Evolutionary conservation across 2,329 filamentous ascomycete species (phyloP), one percentile per base, ranked within the genome.

Genomic region (Colletotrichum gigasporum): DNA sequence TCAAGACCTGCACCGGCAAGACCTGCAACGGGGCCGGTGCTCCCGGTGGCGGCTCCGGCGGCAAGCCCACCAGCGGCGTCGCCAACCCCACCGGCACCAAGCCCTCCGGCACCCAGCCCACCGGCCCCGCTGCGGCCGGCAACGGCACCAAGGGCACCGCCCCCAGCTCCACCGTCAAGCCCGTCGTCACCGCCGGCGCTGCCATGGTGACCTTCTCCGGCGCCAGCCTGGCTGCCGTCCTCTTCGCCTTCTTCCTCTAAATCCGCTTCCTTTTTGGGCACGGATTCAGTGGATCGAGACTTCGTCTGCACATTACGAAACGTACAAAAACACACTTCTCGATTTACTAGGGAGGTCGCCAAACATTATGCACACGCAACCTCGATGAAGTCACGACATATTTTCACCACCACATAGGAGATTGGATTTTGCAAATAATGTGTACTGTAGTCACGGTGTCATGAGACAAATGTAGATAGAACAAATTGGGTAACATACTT

Each of bases 171-270:
- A 41, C 58, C 32, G 30, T 10, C 26, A 51, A 51, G 45, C 47
- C 47, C 10, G 63, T 65, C 22, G 59, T 57, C 30, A 65, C 63
- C 2, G 63, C 51, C 14, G 63, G 63, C 6, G 58, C 63, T 14
- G 58, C 58, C 1, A 14, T 57, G 14, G 45, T 59, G 55, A 64
- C 51, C 63, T 34, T 65, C 39, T 65, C 63, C 7, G 59, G 44
- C 26, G 63, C 63, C 7, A 59, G 37, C 3, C 11, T 63, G 28
- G 35, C 42, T 12, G 45, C 39, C n/a, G 63, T 37, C 24, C n/a
- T 65, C 18, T 51, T 45, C 14, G 63, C 50, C 16, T 34, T 65
- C 44, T 9, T 65, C 20, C 51, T 65, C n/a, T 65, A 58, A 63
- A 51, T 14, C 2, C 6, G 24, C 12, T 26, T 16, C 6, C 5